Base-by-base conservation (phyloP, 805 yeast species). In the Starmerella bacillaris region DNA sequence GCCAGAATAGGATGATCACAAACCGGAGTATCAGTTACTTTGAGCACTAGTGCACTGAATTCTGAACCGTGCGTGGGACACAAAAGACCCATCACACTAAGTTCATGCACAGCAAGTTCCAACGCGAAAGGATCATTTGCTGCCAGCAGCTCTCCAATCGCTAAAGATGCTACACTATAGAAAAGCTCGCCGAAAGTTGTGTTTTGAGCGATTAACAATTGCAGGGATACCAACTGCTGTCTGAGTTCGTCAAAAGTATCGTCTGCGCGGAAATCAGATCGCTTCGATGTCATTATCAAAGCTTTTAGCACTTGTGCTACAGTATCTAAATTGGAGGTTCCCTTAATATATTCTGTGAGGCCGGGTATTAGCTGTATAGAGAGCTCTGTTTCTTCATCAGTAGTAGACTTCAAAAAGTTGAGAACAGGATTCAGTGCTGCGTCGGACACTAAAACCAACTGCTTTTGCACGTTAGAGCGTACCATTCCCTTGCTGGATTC, bases 381-480 rank as follows among this genome's bases (percentile, higher is more conserved):
- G 11, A 86, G 75, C 45, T 89, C 95, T n/a, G n/a, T n/a, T n/a
- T n/a, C n/a, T 54, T 89, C 96, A 50, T 75, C 83, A 43, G 76
- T 92, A 53, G 82, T n/a, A 18, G 6, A 21, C 19, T 18, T 29
- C 6, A 18, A 29, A 14, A 22, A 29, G 6, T 18, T 18, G 11
- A 29, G 6, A 5, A 29, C 21, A 6, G 32, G 19, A 6, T 29
- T 14, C 22, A 29, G 21, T 8, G 22, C 6, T 7, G 6, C 14
- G 6, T 6, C 19, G 9, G 32, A 5, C 6, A 29, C 22, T 17
- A 12, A 14, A 14, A 8, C 19, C 21, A 4, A 16, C 30, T 3
- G 35, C 24, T 8, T 38, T 40, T 11, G 37, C 53, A 54, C 3
- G 89, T 92, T 30, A 83, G 68, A 24, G 74, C 67, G 49, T 79